phyloP scores from a whole-genome alignment of 768 basidiomycete genomes.

The Megacollybia marginata region DNA sequence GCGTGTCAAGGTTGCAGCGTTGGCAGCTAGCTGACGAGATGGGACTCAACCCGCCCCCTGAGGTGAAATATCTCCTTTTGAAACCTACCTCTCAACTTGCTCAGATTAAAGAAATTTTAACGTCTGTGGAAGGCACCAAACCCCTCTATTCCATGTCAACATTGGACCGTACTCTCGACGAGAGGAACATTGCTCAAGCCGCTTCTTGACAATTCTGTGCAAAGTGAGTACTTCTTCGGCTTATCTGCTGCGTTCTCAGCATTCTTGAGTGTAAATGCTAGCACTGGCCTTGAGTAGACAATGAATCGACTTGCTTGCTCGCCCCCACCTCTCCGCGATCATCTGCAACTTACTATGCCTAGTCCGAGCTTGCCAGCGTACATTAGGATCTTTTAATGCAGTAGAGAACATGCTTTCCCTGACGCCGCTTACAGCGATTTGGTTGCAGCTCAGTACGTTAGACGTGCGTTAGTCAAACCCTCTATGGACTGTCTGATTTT shows the following conservation, averaged over 20 bases:
- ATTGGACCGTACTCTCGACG: too few relatives aligned
- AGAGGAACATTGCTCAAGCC: constrained; percentile 33
- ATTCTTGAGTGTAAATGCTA: neutral
- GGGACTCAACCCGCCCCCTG: constrained; percentile 72
- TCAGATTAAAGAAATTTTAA: constrained; percentile 74
- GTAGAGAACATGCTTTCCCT: too few relatives aligned
- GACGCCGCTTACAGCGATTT: too few relatives aligned
- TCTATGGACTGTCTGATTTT: too few relatives aligned
- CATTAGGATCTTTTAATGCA: too few relatives aligned
- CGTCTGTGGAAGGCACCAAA: constrained; percentile 55
- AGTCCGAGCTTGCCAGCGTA: too few relatives aligned
- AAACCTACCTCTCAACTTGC: neutral
- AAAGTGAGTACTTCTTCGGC: neutral
- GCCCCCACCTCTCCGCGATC: too few relatives aligned
- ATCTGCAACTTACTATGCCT: too few relatives aligned
- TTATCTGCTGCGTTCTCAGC: neutral
- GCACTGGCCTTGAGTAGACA: neutral
- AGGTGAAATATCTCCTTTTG: constrained; percentile 37
- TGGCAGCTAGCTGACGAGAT: constrained; percentile 81
- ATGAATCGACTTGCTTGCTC: neutral
- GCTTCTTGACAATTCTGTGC: neutral
- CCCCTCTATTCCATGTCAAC: constrained; percentile 39
- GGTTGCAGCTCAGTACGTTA: too few relatives aligned
- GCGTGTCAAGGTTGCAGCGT: constrained; percentile 73
- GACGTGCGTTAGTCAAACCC: too few relatives aligned